Evolutionary conservation across 352 stramenopile species (phyloP).

Genomic region (Phytophthora lateralis): DNA sequence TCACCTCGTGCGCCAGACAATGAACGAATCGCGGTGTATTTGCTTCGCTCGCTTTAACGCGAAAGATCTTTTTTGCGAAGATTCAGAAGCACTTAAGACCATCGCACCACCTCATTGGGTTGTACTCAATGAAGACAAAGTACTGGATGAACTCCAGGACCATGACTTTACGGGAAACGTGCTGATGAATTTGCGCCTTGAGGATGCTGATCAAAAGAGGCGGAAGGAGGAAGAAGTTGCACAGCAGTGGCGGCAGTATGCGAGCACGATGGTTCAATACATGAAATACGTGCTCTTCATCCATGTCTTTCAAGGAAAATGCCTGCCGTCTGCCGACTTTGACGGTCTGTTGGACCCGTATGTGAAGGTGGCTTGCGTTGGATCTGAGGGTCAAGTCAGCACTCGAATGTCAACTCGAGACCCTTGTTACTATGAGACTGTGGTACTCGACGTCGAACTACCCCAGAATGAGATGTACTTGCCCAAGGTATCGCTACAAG

Average conservation of each 20-base stretch:
- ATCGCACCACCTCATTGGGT: constrained; percentile 72
- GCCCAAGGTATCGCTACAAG: constrained; percentile 74
- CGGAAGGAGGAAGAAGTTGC: constrained; percentile 43
- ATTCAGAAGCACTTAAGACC: constrained; percentile 32
- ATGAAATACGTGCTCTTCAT: constrained; percentile 84
- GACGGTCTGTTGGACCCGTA: constrained; percentile 85
- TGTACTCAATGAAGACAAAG: constrained; percentile 74
- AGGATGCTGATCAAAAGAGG: constrained; percentile 34
- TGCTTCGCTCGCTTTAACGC: constrained; percentile 84
- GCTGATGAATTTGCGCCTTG: constrained; percentile 75
- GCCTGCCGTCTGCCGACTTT: constrained; percentile 70
- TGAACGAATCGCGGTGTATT: constrained; percentile 68
- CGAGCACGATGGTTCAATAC: constrained; percentile 60
- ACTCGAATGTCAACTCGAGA: constrained; percentile 71
- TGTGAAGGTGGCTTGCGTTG: constrained; percentile 84
- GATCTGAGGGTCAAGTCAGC: constrained; percentile 66
- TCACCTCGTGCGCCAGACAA: constrained; percentile 63
- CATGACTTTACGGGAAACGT: constrained; percentile 87
- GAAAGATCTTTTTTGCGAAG: constrained; percentile 65
- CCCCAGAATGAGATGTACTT: constrained; percentile 67
- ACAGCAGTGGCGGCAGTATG: constrained; percentile 61
- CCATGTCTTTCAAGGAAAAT: constrained; percentile 83
- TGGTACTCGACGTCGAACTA: constrained; percentile 76
- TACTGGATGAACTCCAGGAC: constrained; percentile 79
- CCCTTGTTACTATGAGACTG: constrained; percentile 87